Evolutionary conservation across 495 filamentous ascomycete species (phyloP), one percentile per base, ranked within the genome.

Genomic region (Viridothelium virens): DNA sequence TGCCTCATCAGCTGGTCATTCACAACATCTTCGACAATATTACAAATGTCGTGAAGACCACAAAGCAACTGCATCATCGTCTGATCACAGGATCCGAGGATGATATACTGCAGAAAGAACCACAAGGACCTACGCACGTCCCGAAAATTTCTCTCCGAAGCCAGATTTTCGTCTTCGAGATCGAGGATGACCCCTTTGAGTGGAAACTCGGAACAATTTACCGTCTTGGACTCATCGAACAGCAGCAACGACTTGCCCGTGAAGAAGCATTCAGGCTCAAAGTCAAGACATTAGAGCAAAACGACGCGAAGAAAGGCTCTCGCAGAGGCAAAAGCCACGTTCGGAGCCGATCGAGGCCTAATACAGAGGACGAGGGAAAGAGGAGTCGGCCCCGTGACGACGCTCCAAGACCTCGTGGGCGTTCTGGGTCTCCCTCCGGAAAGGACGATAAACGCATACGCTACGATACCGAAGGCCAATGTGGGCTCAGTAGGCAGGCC

Each of bases 181-280:
- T 99, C 61, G 94, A 99, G 76, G 94, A 99, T 75, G 91, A 94
- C 63, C 87, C 90, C 1, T 99, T 99, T 72, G 94, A 99, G 73
- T 97, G 92, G 89, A 96, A 96, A 72, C 81, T 99, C 31, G 90
- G 91, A 0, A 84, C 87, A 69, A 99, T 97, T 61, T 97, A 97
- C 71, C 86, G 93, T 5, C 83, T 88, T 31, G 94, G 95, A 2
- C 78, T 96, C 33, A 79, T 91, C 61, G 94, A 99, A 71, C 91
- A 97, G 77, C 84, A 86, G 72, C 93, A 97, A 72, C 84, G 94
- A 14, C 77, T 92, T 66, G 93, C 92, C 12, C 84, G 94, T 34
- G 91, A 96, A 76, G 91, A 96, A 53, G 93, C 94, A 0, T 97
- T 92, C 77, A 77, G 85, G 5, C 78, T 95, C 56, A 99, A 99